phyloP scores from a whole-genome alignment of 495 filamentous ascomycete genomes.

The Thermochaetoides thermophila region DNA sequence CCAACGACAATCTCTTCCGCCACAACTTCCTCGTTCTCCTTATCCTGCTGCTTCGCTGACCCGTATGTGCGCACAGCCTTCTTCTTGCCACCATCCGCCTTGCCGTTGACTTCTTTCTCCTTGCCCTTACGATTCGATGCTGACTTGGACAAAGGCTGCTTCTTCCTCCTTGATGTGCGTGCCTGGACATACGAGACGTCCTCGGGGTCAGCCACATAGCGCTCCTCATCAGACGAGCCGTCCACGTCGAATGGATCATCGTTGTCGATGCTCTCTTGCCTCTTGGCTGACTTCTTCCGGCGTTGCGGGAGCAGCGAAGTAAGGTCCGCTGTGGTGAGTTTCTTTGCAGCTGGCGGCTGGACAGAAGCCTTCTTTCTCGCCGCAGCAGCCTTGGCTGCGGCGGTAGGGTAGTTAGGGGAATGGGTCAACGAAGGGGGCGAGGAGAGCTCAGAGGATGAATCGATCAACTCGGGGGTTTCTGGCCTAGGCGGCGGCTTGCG shows the following conservation, averaged over 20 bases:
- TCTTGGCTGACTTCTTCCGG: constrained; percentile 4
- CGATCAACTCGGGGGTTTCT: constrained; percentile 15
- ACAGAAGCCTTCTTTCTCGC: constrained; percentile 15
- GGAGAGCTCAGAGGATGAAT: constrained; percentile 27
- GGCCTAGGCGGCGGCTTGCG: constrained; percentile 9
- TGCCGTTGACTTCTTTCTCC: neutral
- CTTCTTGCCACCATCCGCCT: constrained; percentile 7
- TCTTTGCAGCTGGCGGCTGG: constrained; percentile 9
- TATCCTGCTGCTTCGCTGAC: constrained; percentile 18
- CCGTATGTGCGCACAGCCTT: constrained; percentile 22
- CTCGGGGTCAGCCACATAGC: constrained; percentile 18
- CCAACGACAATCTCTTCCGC: constrained; percentile 11
- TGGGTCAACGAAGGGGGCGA: constrained; percentile 37
- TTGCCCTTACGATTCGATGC: constrained; percentile 7
- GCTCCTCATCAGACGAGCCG: constrained; percentile 12
- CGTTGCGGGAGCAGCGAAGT: constrained; percentile 28
- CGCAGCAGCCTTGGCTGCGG: constrained; percentile 6
- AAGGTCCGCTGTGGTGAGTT: constrained; percentile 29
- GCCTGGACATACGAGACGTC: too few relatives aligned
- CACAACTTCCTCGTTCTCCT: constrained; percentile 28
- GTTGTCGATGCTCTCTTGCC: constrained; percentile 1
- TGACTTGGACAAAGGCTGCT: constrained; percentile 4
- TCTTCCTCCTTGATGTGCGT: constrained; percentile 8
- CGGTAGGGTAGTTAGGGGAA: constrained; percentile 28
- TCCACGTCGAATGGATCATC: constrained; percentile 14